A percentile compares a stretch with the other conserved stretches of the same genome.
Conservation (phyloP, 768 basidiomycete genomes). For the Tricholoma terreum region DNA sequence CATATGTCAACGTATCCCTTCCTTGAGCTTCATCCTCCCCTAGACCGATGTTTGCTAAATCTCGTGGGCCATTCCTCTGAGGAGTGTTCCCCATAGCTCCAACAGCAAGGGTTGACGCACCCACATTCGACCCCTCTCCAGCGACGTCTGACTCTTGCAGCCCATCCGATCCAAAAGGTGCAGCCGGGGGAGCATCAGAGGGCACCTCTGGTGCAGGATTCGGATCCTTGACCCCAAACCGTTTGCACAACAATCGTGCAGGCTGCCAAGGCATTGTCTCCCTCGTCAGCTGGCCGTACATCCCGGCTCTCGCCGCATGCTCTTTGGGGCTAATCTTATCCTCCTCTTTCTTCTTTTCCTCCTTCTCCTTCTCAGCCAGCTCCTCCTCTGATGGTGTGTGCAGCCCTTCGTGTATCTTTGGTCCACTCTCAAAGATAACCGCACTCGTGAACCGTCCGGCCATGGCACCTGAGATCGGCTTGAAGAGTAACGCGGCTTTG, state of each 20-base stretch:
- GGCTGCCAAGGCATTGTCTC: slow-evolving; percentile 77
- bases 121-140: neutral
- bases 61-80: slow-evolving; percentile 37
- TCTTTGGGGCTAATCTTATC: slow-evolving; percentile 73
- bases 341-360: slow-evolving; percentile 39
- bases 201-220: slow-evolving; percentile 51
- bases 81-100: slow-evolving; percentile 13
- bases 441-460: slow-evolving; percentile 91
- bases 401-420: slow-evolving; percentile 63
- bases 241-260: slow-evolving; percentile 82
- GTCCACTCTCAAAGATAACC: slow-evolving; percentile 62
- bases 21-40: slow-evolving; percentile 94
- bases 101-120: slow-evolving; percentile 8
- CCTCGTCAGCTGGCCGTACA: slow-evolving; percentile 88
- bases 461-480: slow-evolving; percentile 90
- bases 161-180: slow-evolving; percentile 17
- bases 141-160: slow-evolving; percentile 4
- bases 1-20: slow-evolving; percentile 81
- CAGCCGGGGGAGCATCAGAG: slow-evolving; percentile 24
- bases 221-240: slow-evolving; percentile 91
- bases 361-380: slow-evolving; percentile 39
- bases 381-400: slow-evolving; percentile 55
- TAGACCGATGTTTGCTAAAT: slow-evolving; percentile 79
- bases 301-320: slow-evolving; percentile 79
- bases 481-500: slow-evolving; percentile 85